Evolutionary conservation across 2,329 filamentous ascomycete genomes (phyloP), one percentile per base, ranked within the genome.

Genomic region (Periconia sp.): DNA sequence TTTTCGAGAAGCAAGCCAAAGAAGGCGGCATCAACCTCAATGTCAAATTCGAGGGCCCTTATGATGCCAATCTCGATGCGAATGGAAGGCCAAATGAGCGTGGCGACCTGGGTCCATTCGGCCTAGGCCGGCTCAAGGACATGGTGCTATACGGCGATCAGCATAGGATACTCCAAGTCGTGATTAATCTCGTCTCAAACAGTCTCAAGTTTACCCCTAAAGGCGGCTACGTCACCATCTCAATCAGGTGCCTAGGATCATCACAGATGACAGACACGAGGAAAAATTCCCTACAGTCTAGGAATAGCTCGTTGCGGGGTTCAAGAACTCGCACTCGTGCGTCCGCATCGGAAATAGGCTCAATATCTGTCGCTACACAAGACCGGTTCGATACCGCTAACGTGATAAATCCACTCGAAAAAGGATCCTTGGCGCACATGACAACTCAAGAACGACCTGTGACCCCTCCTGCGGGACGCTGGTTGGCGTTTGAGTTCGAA

Each of bases 111-210:
- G 88, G 87, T 0, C 88, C 87, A 1, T 77, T 80, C 30, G 88
- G 88, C 5, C 79, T 84, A 3, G 88, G 88, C 10, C 80, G 87
- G 17, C 73, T 96, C 20, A 90, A 89, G 68, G 91, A 96, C 59
- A 92, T 95, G 87, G 87, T 89, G 47, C 78, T 97, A 1, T 94
- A 90, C 85, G 92, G 92, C n/a, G 92, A 97, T 64, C 89, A 94
- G 61, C 91, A 96, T 66, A 82, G 92, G 43, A 94, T 96, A 40
- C 76, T 96, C 23, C 92, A 96, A 70, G 89, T 96, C n/a, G 84
- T 96, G 45, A 96, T 95, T 77, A 96, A 96, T 67, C 79, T 97
- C 31, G 91, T 96, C 45, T 92, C 89, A 73, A 97, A 97, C 76
- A 91, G 89, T 70, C 77, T 96, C 42, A 97, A 97, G 70, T 96